Evolutionary conservation across 75 land plant species (phyloP), one percentile per base, ranked within the genome.

Genomic region (Larix kaempferi): DNA sequence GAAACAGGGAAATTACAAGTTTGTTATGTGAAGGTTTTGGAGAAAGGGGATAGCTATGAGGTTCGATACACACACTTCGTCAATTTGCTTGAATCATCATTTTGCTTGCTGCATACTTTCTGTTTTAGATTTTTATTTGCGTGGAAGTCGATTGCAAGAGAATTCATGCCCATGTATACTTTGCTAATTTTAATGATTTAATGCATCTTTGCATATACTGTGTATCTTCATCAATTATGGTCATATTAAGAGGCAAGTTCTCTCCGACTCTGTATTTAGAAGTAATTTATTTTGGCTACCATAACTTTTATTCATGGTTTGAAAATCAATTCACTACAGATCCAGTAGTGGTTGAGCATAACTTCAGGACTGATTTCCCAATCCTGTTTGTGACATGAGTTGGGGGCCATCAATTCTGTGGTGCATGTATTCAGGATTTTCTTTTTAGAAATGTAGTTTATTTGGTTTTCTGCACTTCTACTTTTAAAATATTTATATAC

Each of bases 11-110:
- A 59, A 25, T 80, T 91, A 56, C 88, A 91, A 71, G 86, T 84
- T 61, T 92, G 81, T 80, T 94, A 87, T 78, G 95, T 94, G 78
- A 92, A 91, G 69, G 88, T 97, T 55, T 44, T 97, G 73, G 93
- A 93, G 73, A 89, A 83, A 76, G 95, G 99, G 41, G 99, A 97
- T 69, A 90, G 91, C 17, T 97, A 91, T 83, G 98, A 97, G 98
- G 99, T 94, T 25, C 73, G 80, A 33, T 55, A 22, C 35, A 55
- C 69, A 39, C 39, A 29, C 23, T 22, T 21, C n/a, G 39, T 37
- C 13, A 11, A 22, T 35, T n/a, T 69, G 41, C 23, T 8, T 69
- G 49, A n/a, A 8, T n/a, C 35, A 39, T 39, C 49, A 39, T 69
- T n/a, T 0, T 0, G 49, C 49, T 37, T 39, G 6, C 54, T 10